Conservation (phyloP, 179 eudicot species). For the Spinacia oleracea region DNA sequence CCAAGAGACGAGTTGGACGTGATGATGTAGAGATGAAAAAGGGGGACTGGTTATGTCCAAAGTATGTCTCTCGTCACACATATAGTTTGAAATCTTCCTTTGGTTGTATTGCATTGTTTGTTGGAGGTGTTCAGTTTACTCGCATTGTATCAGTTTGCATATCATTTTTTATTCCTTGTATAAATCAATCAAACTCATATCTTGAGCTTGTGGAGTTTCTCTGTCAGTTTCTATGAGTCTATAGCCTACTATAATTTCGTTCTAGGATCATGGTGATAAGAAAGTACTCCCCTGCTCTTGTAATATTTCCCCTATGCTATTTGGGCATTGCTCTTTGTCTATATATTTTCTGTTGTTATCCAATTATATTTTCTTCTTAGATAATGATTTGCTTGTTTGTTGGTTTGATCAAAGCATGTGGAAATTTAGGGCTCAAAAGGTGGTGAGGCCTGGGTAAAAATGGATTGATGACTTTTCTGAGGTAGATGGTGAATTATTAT, state of each 20-base stretch:
- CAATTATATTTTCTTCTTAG: not conserved
- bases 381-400: not conserved
- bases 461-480: not conserved
- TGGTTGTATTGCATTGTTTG: not conserved
- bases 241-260: not conserved
- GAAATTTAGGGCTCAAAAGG: not conserved
- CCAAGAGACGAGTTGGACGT: slow-evolving; percentile 84
- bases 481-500: slow-evolving; percentile 1
- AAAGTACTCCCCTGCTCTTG: not conserved
- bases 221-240: slow-evolving; percentile 10
- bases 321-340: not conserved
- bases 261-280: not conserved
- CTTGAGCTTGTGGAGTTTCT: not conserved
- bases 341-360: not conserved
- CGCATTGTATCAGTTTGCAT: not conserved
- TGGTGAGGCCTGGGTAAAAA: not conserved
- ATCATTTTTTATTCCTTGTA: not conserved
- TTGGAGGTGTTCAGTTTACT: not conserved
- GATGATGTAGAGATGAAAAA: slow-evolving; percentile 92
- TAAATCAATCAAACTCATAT: not conserved
- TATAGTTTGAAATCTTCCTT: slow-evolving; percentile 1
- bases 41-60: slow-evolving; percentile 97
- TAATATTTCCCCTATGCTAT: not conserved
- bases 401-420: not conserved
- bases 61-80: slow-evolving; percentile 49